These are phyloP conservation scores for Jaapia argillacea DNA, from an alignment of 768 basidiomycete species.

Conservation along the genomic window DNA sequence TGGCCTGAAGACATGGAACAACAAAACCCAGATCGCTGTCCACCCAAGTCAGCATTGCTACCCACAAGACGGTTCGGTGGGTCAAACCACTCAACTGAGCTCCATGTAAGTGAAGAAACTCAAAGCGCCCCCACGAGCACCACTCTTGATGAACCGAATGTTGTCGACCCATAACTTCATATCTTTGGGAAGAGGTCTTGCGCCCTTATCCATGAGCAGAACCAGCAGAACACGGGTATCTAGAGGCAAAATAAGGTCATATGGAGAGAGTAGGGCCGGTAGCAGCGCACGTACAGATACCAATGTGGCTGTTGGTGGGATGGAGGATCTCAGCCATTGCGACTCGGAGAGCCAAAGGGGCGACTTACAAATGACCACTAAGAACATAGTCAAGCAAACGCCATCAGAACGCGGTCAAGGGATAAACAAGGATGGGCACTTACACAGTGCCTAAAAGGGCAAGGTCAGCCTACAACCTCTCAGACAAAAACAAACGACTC, in stretches of 20 bases:
- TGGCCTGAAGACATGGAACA: conserved; percentile 35
- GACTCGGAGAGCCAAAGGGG: too few species aligned
- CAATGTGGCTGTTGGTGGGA: conserved; percentile 45
- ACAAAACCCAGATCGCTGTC: conserved; percentile 29
- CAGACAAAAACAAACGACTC: conserved; percentile 7
- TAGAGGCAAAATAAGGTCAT: conserved; percentile 7
- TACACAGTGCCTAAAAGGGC: conserved; percentile 15
- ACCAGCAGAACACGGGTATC: conserved; percentile 40
- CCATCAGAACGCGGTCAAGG: background rate
- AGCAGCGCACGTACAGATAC: conserved; percentile 28
- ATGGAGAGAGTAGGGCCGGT: background rate
- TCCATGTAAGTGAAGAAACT: conserved; percentile 52
- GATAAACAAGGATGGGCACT: conserved; percentile 9
- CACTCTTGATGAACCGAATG: conserved; percentile 38
- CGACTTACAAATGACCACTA: conserved; percentile 32
- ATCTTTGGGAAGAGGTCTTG: conserved; percentile 33
- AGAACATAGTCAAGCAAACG: conserved; percentile 1
- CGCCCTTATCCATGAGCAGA: conserved; percentile 34
- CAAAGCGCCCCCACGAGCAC: conserved; percentile 35
- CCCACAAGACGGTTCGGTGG: background rate
- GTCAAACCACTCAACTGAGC: conserved; percentile 28
- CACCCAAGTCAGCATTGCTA: conserved; percentile 1
- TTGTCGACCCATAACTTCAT: conserved; percentile 51
- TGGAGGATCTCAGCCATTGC: too few species aligned
- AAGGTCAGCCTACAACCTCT: background rate